Evolutionary conservation across 1,139 yeast genomes (phyloP), one percentile per base, ranked within the genome.

Genomic region (Taphrina confusa): DNA sequence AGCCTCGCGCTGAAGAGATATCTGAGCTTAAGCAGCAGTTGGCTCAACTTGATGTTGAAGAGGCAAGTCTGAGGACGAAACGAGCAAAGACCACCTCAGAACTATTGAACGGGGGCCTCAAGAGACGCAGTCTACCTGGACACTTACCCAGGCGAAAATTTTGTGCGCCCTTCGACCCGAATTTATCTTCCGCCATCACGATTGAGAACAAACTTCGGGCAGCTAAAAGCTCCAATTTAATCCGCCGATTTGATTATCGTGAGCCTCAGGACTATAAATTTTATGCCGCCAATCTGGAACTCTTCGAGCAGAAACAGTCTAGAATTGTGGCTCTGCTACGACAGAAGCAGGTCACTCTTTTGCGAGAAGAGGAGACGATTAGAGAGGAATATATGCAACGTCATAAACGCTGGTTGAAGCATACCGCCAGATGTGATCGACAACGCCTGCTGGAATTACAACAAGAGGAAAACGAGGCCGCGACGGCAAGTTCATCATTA

Each of bases 391-490:
- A 39, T 18, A 33, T 28, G n/a, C 42, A 44, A 30, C 25, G 58
- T 22, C 51, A 33, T 11, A 31, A 18, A 30, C 30, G 44, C 16
- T 54, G 58, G 58, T 11, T 20, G 27, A 45, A 34, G 36, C 37
- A 27, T 22, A 34, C 58, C 14, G 51, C 51, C 37, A 44, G 40
- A 12, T 54, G 49, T 25, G 58, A 54, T 23, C 50, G 49, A 2
- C 58, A 54, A 16, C 58, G 58, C n/a, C 49, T 45, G 31, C 36
- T 28, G 9, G 51, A 44, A 14, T 6, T 54, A 12, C 51, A 54
- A 23, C 51, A 54, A 25, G 58, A 54, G 14, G 58, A 54, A 18
- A 39, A 47, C 6, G 42, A 45, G n/a, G 44, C 58, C 9, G 45
- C 51, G 11, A 16, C 25, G 4, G 30, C 37, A 6, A 25, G 42